phyloP scores from a whole-genome alignment of 192 early-diverging fungal species.

The Linnemannia elongata region DNA sequence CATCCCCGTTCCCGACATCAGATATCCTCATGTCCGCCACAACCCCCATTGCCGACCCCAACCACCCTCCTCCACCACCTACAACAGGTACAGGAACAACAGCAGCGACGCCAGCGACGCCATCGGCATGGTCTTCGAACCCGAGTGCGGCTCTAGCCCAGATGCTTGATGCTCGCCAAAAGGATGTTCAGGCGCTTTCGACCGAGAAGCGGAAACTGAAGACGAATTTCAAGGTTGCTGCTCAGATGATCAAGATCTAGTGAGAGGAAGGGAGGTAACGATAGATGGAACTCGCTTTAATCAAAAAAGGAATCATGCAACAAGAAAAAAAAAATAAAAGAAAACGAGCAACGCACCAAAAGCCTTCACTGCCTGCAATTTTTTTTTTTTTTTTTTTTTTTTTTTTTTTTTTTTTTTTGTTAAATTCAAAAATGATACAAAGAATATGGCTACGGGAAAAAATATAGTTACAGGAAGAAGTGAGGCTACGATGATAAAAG shows the following conservation, averaged over 20 bases:
- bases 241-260: constrained; percentile 34
- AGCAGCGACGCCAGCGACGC: constrained; percentile 31
- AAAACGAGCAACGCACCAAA: not conserved
- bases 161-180: constrained; percentile 51
- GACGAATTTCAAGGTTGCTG: constrained; percentile 24
- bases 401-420: not conserved
- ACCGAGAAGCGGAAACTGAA: constrained; percentile 32
- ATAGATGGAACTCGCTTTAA: too few species aligned
- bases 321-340: not conserved
- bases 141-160: constrained; percentile 22
- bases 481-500: not conserved
- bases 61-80: not conserved
- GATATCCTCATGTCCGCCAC: constrained; percentile 37
- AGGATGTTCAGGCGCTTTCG: constrained; percentile 30
- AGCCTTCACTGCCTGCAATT: not conserved
- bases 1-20: constrained; percentile 28
- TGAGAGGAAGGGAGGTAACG: too few species aligned
- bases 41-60: constrained; percentile 18
- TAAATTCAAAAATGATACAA: not conserved
- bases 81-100: not conserved
- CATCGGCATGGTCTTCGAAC: constrained; percentile 14
- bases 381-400: constrained; percentile 3
- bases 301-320: not conserved
- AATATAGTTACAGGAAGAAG: not conserved
- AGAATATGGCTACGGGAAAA: too few species aligned